Evolutionary conservation across 2,329 filamentous ascomycete species (phyloP).

Genomic region (Phialocephala subalpina): DNA sequence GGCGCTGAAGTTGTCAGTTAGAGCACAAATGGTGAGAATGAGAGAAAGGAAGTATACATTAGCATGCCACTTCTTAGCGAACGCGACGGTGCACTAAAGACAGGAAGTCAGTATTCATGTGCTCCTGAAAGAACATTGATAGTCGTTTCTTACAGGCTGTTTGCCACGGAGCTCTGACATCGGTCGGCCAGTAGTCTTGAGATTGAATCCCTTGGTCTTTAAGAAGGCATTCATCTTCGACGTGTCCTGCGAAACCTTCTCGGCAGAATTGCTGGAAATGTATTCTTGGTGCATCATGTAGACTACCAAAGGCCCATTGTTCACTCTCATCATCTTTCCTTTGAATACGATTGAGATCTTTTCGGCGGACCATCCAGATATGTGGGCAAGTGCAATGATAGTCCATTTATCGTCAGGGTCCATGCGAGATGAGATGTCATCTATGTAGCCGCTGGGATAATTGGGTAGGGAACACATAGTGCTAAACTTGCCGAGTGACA

Average conservation of each 20-base stretch:
- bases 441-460: no score
- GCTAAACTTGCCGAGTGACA: no score
- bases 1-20: neutral
- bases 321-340: no score
- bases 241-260: no score
- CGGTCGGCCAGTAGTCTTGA: neutral
- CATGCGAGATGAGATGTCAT: no score
- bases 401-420: neutral
- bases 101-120: neutral
- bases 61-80: neutral
- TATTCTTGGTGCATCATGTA: neutral
- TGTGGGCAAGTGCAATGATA: neutral
- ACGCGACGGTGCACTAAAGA: neutral
- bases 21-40: neutral
- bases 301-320: no score
- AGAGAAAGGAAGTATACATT: neutral
- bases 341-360: neutral
- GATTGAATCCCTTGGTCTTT: neutral
- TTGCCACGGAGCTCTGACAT: neutral
- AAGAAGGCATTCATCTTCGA: neutral
- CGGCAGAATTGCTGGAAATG: no score
- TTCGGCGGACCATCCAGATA: conserved; percentile 2
- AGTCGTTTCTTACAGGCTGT: neutral
- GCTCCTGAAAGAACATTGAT: neutral
- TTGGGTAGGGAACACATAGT: no score